Evolutionary conservation across 768 basidiomycete species (phyloP), one percentile per base, ranked within the genome.

Genomic region (Boletus speciosus): DNA sequence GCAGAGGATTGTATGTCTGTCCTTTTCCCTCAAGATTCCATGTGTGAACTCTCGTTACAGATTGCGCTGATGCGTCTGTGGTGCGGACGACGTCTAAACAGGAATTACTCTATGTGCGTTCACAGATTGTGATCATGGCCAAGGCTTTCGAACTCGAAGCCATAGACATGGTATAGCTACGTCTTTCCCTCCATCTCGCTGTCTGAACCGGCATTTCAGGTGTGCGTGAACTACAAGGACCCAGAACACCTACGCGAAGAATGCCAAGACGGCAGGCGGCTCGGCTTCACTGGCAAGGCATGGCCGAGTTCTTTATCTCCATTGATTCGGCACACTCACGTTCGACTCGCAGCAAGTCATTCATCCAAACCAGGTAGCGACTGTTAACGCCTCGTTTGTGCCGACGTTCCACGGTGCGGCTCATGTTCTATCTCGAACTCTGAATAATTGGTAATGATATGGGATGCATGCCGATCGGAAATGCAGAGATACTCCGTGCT

Each of bases 261-360:
- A 67, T 88, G 86, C 47, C 66, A 77, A 45, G 93, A 97, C 60
- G 95, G 90, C 1, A 71, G 87, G 44, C 74, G 83, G 51, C 72
- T 97, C 14, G 95, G 95, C 0, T 98, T 93, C 64, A 88, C 85
- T n/a, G 95, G 93, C 42, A 97, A 97, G 81, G 93, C 84, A 45
- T 19, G 44, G 35, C 38, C 44, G 9, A n/a, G 15, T 49, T 39
- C 11, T 14, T 47, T 38, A 14, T 40, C 36, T 9, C 42, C 12
- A 32, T 31, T 52, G 57, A 50, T n/a, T 25, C 27, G 51, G 41
- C 31, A 39, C 36, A 19, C 41, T 48, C 35, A 55, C 44, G 23
- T 25, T 47, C 21, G 40, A 34, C 40, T 31, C 53, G 19, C 67
- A 93, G 91, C 95, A 98, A 93, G 92, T 89, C 2, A 95, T 98